Evolutionary conservation across 1,284 basidiomycete species (phyloP).

Genomic region (Fistulina hepatica): DNA sequence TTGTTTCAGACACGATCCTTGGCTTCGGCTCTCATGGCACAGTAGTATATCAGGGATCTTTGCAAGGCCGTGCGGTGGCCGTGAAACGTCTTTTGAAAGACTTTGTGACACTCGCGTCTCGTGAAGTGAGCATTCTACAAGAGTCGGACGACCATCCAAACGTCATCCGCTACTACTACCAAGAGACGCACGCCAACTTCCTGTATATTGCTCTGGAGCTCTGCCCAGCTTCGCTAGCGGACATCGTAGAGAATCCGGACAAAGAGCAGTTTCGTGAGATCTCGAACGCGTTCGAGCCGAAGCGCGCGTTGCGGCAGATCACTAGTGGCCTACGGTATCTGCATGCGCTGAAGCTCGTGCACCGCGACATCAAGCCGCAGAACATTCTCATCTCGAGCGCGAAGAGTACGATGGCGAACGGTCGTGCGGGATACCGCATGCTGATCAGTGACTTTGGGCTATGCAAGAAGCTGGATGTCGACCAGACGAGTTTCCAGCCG

Average conservation of each 20-base stretch:
- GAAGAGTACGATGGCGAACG: constrained; percentile 22
- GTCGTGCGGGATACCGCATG: constrained; percentile 62
- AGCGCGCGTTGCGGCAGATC: constrained; percentile 82
- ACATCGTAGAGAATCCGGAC: constrained; percentile 80
- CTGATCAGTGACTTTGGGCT: constrained; percentile 93
- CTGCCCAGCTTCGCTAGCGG: constrained; percentile 90
- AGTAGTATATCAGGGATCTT: constrained; percentile 86
- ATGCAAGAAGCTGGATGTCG: constrained; percentile 84
- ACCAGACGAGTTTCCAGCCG: constrained; percentile 86
- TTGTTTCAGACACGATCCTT: constrained; percentile 71
- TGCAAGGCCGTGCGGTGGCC: constrained; percentile 93
- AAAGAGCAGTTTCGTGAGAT: constrained; percentile 55
- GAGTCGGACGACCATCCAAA: constrained; percentile 98
- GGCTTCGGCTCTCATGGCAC: constrained; percentile 97
- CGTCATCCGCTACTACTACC: constrained; percentile 97
- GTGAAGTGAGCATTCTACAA: constrained; percentile 90
- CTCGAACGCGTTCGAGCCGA: constrained; percentile 67
- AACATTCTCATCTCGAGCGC: constrained; percentile 83
- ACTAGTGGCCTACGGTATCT: constrained; percentile 83
- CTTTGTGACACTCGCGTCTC: constrained; percentile 89
- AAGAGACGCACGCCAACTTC: constrained; percentile 89
- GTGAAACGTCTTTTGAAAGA: constrained; percentile 94
- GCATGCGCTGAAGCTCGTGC: constrained; percentile 92
- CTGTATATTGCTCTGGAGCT: constrained; percentile 96
- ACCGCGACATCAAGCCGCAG: constrained; percentile 97